phyloP scores from a whole-genome alignment of 257 asterid species.

The Solanum paucissectum region DNA sequence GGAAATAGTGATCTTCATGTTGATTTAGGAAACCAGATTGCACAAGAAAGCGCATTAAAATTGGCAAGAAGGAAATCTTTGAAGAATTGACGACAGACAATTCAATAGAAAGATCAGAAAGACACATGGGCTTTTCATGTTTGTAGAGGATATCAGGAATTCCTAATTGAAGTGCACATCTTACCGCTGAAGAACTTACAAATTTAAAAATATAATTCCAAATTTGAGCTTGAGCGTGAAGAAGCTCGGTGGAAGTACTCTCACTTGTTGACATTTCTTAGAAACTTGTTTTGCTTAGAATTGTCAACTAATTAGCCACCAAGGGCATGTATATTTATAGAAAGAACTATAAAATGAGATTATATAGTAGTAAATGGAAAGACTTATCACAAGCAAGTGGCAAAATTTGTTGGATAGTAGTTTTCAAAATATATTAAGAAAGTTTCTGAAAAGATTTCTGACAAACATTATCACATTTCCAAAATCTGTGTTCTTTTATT shows the following conservation, averaged over 20 bases:
- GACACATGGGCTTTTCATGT: conserved; percentile 8
- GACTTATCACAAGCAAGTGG: not conserved
- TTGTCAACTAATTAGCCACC: not conserved
- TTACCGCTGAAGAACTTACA: not conserved
- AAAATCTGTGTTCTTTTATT: not conserved
- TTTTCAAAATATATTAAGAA: too few species aligned
- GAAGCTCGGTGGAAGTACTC: not conserved
- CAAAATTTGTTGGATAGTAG: not conserved
- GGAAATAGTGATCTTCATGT: not conserved
- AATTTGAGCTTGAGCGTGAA: conserved; percentile 5
- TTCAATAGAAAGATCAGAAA: not conserved
- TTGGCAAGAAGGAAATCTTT: not conserved
- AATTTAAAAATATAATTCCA: conserved; percentile 11
- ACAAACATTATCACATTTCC: not conserved
- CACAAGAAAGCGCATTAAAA: not conserved
- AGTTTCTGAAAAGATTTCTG: not conserved
- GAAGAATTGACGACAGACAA: not conserved
- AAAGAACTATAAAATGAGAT: not conserved
- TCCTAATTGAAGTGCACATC: conserved; percentile 6
- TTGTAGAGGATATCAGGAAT: conserved; percentile 1
- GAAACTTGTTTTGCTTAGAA: not conserved
- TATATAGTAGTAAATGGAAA: not conserved
- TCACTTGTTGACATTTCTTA: not conserved
- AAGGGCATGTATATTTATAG: not conserved
- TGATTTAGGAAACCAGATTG: not conserved